Base-by-base conservation (phyloP, 352 stramenopile genomes). In the Phytophthora ohioensis region DNA sequence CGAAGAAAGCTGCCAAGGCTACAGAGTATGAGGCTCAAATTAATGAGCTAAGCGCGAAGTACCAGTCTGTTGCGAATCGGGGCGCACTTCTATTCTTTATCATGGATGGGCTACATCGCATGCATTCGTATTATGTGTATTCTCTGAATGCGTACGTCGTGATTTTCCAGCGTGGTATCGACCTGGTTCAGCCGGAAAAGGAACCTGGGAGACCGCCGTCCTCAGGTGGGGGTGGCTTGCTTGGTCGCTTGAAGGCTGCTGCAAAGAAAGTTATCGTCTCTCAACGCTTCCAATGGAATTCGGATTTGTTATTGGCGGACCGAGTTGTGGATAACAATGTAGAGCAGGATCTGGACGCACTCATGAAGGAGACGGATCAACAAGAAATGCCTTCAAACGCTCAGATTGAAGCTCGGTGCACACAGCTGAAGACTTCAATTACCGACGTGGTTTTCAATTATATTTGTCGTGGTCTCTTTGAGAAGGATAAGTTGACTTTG, bases 41-140 rank as follows among this genome's bases (percentile, higher is more conserved):
- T 69, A 83, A 87, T 38, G 68, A 85, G 51, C 91, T 97, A 7
- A 97, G 85, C 36, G 81, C 91, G 3, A 97, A 98, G 76, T 98
- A 98, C 67, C 82, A 95, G n/a, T 81, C 85, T 1, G 96, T 99
- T 15, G 96, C 95, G 5, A 86, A 73, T 31, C 84, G 96, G n/a
- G 93, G 92, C 9, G 92, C 93, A n/a, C 69, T 98, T 65, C 80
- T 99, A 3, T 99, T 98, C 76, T 98, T 98, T 78, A 75, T 98
- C 46, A 97, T 99, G 88, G 94, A 98, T 67, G 88, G 91, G 8
- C 77, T 99, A 38, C 66, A 93, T 46, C 97, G 94, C 35, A 93
- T 98, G 56, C 94, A 99, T 67, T 87, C 93, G 54, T 98, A 98
- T 76, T 98, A 99, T 67, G 95, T 98, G 56, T 99, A 98, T 67